These are phyloP conservation scores for Beauveria brongniartii DNA, from an alignment of 2,329 filamentous ascomycete genomes.

Conservation along the genomic window DNA sequence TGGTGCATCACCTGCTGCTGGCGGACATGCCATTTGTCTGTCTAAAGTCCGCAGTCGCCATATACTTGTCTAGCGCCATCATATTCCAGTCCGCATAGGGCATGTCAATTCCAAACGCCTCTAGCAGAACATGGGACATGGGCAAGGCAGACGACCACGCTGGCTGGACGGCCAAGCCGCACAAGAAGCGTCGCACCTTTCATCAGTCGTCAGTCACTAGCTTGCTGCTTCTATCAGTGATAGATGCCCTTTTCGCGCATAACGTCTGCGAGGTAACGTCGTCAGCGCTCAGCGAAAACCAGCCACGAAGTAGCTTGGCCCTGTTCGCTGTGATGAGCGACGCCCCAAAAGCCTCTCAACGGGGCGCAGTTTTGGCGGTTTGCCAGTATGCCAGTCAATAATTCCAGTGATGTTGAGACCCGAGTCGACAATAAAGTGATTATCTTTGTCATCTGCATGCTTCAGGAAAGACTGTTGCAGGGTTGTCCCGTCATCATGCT, in stretches of 20 bases:
- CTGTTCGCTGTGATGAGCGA: conserved; percentile 4
- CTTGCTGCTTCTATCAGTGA: neutral
- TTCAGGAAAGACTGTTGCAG: conserved; percentile 15
- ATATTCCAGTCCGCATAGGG: neutral
- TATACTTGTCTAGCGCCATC: neutral
- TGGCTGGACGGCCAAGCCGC: neutral
- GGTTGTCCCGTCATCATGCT: no score
- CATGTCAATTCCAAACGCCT: neutral
- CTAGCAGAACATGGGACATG: neutral
- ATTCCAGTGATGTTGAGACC: conserved; percentile 31
- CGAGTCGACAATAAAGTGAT: conserved; percentile 35
- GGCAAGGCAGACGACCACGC: neutral
- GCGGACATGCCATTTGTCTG: no score
- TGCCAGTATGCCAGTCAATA: conserved; percentile 12
- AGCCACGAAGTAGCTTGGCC: neutral
- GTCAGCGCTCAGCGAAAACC: neutral
- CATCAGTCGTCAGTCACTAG: neutral
- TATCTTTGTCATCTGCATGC: conserved; percentile 37
- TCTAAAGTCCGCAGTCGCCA: neutral
- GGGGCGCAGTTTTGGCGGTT: neutral
- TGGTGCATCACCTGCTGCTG: no score
- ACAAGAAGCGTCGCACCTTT: neutral
- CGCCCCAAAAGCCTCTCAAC: neutral
- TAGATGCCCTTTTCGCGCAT: neutral
- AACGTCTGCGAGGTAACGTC: no score